These are phyloP conservation scores for Kwoniella heveanensis DNA, from an alignment of 768 basidiomycete species.

Conservation along the genomic window DNA sequence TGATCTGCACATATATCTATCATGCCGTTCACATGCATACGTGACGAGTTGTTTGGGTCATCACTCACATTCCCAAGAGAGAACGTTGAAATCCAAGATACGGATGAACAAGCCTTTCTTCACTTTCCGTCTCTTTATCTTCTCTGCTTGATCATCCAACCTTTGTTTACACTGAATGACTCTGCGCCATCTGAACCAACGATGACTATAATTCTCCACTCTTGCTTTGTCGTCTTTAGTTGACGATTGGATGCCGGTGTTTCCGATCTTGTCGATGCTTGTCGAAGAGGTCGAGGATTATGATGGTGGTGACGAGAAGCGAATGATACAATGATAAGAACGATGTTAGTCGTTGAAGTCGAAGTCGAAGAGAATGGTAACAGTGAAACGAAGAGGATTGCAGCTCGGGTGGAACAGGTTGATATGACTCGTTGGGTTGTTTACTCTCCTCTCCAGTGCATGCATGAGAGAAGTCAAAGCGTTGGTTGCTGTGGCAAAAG, in stretches of 20 bases:
- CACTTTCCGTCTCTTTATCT: not conserved
- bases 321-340: too few species aligned
- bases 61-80: not conserved
- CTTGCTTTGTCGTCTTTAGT: too few species aligned
- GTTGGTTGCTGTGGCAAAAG: not conserved
- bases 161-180: constrained; percentile 3
- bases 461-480: not conserved
- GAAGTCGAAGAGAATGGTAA: constrained; percentile 2
- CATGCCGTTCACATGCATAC: not conserved
- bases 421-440: constrained; percentile 23
- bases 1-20: not conserved
- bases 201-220: not conserved
- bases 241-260: too few species aligned
- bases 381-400: constrained; percentile 2
- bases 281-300: too few species aligned
- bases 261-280: too few species aligned
- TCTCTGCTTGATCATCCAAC: constrained; percentile 13
- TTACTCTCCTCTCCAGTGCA: constrained; percentile 2
- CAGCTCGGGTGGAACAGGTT: constrained; percentile 1
- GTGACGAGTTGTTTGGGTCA: too few species aligned
- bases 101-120: constrained; percentile 1
- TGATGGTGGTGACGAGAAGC: too few species aligned
- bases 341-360: too few species aligned
- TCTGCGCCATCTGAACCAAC: not conserved
- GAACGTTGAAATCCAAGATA: not conserved